These are phyloP conservation scores for Neocatenulostroma microsporum DNA, from an alignment of 2,329 filamentous ascomycete species.

Conservation along the genomic window DNA sequence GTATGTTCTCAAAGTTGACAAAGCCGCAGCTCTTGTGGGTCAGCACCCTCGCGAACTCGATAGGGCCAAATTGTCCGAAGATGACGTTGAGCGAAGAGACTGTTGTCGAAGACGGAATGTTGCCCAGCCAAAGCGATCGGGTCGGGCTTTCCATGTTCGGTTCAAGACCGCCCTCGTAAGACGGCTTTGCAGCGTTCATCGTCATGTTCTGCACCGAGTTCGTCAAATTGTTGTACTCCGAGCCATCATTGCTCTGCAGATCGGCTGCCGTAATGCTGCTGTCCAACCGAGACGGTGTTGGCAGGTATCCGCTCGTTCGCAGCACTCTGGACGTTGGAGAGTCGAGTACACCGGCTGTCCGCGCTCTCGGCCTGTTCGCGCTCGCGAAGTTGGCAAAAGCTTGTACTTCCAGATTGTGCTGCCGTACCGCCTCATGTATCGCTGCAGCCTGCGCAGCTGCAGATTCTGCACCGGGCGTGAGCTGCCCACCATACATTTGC, in stretches of 20 bases:
- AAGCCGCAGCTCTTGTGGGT: slow-evolving; percentile 99
- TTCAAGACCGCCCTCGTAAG: slow-evolving; percentile 64
- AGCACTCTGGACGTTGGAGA: slow-evolving; percentile 57
- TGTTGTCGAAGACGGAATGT: slow-evolving; percentile 93
- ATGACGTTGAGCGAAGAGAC: slow-evolving; percentile 91
- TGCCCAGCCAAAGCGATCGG: slow-evolving; percentile 90
- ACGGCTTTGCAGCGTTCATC: slow-evolving; percentile 56
- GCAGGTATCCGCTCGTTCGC: slow-evolving; percentile 66
- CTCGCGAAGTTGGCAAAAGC: slow-evolving; percentile 81
- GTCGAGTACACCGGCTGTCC: slow-evolving; percentile 87
- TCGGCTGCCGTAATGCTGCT: slow-evolving; percentile 69
- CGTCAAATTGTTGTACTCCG: slow-evolving; percentile 70
- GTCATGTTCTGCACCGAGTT: slow-evolving; percentile 77
- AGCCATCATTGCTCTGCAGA: slow-evolving; percentile 63
- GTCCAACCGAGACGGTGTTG: slow-evolving; percentile 67
- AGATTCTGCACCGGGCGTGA: slow-evolving; percentile 52
- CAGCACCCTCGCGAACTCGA: slow-evolving; percentile 83
- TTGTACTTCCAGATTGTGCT: slow-evolving; percentile 88
- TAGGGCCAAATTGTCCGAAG: slow-evolving; percentile 86
- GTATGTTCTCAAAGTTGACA: slow-evolving; percentile 88
- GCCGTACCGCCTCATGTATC: slow-evolving; percentile 67
- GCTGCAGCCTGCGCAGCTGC: slow-evolving; percentile 51
- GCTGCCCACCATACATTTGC: slow-evolving; percentile 49
- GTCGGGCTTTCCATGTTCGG: slow-evolving; percentile 80
- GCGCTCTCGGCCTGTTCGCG: slow-evolving; percentile 73